These are phyloP conservation scores for Penicillium manginii DNA, from an alignment of 495 filamentous ascomycete species.

Conservation along the genomic window DNA sequence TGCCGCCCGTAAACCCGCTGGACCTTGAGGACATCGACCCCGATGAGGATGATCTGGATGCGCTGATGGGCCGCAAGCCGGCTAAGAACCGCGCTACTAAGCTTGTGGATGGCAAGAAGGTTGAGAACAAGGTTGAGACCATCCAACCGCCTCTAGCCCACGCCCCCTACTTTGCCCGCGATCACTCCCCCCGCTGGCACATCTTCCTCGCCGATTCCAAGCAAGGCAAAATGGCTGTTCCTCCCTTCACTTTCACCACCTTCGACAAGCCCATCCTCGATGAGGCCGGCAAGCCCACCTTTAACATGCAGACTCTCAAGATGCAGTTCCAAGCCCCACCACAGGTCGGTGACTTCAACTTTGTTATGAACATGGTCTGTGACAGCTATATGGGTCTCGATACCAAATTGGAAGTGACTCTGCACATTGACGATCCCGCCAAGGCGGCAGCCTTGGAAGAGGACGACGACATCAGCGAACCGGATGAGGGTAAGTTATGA, in stretches of 20 bases:
- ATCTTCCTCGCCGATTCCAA: constrained; percentile 92
- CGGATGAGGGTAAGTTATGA: constrained; percentile 82
- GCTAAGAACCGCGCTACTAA: constrained; percentile 61
- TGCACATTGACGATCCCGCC: constrained; percentile 86
- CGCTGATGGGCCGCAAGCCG: constrained; percentile 77
- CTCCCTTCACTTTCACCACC: constrained; percentile 85
- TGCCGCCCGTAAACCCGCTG: constrained; percentile 71
- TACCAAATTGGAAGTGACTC: constrained; percentile 81
- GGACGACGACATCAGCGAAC: constrained; percentile 94
- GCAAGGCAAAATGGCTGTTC: constrained; percentile 92
- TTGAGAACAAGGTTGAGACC: constrained; percentile 53
- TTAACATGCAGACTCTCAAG: constrained; percentile 91
- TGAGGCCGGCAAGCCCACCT: constrained; percentile 76
- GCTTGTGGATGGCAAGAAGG: constrained; percentile 58
- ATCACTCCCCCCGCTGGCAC: constrained; percentile 89
- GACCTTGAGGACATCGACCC: constrained; percentile 92
- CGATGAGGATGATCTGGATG: constrained; percentile 89
- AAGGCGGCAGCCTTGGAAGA: constrained; percentile 76
- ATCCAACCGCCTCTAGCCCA: constrained; percentile 81
- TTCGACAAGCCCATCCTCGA: constrained; percentile 88
- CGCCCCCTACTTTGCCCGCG: constrained; percentile 86
- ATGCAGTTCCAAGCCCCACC: constrained; percentile 97
- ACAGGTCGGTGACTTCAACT: constrained; percentile 87
- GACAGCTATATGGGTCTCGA: constrained; percentile 95
- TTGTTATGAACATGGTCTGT: constrained; percentile 87